Conservation (phyloP, 257 asterid species). For the Cynanchum wilfordii region DNA sequence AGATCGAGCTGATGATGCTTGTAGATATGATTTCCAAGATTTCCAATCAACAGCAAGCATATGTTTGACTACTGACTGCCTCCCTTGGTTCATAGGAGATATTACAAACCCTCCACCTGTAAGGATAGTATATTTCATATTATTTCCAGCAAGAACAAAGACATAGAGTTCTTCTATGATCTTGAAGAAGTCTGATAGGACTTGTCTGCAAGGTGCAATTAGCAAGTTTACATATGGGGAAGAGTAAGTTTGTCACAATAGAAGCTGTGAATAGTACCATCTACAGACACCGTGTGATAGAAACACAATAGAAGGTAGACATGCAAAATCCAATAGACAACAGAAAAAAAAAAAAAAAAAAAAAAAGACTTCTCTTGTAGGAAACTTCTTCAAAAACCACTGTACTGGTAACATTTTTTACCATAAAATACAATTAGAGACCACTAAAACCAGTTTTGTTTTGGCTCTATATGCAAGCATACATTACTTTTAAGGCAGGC, state of each 20-base stretch:
- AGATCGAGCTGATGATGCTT: constrained; percentile 57
- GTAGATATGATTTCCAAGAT: constrained; percentile 66
- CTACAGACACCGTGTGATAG: not conserved
- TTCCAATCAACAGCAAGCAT: constrained; percentile 92
- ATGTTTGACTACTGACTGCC: constrained; percentile 61
- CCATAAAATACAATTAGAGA: constrained; percentile 2
- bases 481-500: constrained; percentile 99
- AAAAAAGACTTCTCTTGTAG: not conserved
- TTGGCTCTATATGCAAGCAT: constrained; percentile 41
- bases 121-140: constrained; percentile 7
- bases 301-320: not conserved
- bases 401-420: not conserved
- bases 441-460: constrained; percentile 6
- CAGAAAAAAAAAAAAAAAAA: not conserved
- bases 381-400: not conserved
- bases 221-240: not conserved
- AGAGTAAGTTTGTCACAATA: not conserved
- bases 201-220: not conserved
- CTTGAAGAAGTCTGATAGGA: constrained; percentile 2
- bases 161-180: not conserved
- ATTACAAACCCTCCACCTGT: constrained; percentile 90
- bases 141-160: constrained; percentile 7
- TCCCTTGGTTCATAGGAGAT: constrained; percentile 64
- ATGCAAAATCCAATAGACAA: not conserved
- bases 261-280: not conserved